A percentile compares a stretch with the other conserved stretches of the same genome.
These are phyloP conservation scores for Colletotrichum sansevieriae DNA, from an alignment of 2,329 filamentous ascomycete genomes.

Conservation along the genomic window DNA sequence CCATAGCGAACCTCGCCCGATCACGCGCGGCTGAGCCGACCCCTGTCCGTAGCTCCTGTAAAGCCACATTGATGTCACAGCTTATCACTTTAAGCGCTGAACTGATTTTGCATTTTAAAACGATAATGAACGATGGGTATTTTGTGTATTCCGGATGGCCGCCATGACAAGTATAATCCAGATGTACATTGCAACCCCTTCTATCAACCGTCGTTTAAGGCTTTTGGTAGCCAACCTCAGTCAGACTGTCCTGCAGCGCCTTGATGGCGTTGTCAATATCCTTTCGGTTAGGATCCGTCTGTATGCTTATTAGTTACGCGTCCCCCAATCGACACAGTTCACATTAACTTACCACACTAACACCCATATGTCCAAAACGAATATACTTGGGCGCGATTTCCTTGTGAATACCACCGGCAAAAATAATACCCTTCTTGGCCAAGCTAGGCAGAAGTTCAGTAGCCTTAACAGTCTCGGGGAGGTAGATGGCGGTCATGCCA, in stretches of 20 bases:
- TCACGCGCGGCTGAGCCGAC: conserved; percentile 13
- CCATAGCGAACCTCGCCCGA: conserved; percentile 4
- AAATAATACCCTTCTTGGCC: conserved; percentile 88
- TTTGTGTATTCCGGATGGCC: neutral
- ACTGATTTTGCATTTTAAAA: neutral
- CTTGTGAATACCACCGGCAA: conserved; percentile 96
- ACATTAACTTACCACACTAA: conserved; percentile 76
- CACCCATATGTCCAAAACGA: conserved; percentile 97
- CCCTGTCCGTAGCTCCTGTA: neutral
- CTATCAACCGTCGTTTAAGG: conserved; percentile 46
- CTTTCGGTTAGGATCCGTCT: conserved; percentile 80
- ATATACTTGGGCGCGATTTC: conserved; percentile 95
- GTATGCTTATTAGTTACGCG: conserved; percentile 44
- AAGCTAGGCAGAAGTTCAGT: conserved; percentile 88
- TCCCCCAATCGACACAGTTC: neutral
- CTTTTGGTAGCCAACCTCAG: conserved; percentile 77
- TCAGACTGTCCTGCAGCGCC: conserved; percentile 79
- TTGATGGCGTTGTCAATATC: conserved; percentile 89
- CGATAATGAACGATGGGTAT: neutral
- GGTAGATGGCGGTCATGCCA: conserved; percentile 97
- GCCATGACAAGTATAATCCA: conserved; percentile 4
- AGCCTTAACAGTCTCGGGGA: conserved; percentile 85
- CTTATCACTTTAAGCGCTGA: conserved; percentile 3
- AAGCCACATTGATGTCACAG: neutral
- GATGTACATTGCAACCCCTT: neutral